Conservation (phyloP, 2,329 filamentous ascomycete genomes). For the Hirsutella rhossiliensis region DNA sequence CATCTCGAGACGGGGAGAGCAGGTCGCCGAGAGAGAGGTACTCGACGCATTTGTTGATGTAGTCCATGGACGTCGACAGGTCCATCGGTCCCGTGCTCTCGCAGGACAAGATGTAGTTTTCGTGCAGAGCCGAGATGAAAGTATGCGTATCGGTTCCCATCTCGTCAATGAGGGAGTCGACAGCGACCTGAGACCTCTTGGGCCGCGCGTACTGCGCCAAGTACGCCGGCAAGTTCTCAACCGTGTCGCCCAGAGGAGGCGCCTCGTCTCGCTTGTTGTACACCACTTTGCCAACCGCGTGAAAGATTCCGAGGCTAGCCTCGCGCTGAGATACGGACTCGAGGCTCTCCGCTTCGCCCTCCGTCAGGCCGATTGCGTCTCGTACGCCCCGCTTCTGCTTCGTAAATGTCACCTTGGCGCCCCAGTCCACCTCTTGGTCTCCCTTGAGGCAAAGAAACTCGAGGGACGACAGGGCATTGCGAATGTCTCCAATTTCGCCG, state of each 20-base stretch:
- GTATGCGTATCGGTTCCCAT: conserved; percentile 86
- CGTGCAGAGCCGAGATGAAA: conserved; percentile 81
- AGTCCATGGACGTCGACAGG: conserved; percentile 55
- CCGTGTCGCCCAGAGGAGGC: conserved; percentile 25
- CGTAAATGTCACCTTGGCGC: conserved; percentile 58
- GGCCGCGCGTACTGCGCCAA: conserved; percentile 45
- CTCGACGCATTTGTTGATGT: conserved; percentile 75
- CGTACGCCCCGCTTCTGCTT: conserved; percentile 53
- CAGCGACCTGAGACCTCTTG: conserved; percentile 50
- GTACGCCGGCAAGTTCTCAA: conserved; percentile 47
- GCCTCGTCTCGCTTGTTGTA: conserved; percentile 79
- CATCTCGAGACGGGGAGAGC: conserved; percentile 60
- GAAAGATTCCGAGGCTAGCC: conserved; percentile 85
- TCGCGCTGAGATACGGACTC: conserved; percentile 78
- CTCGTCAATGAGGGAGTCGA: conserved; percentile 78
- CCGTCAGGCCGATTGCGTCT: conserved; percentile 50
- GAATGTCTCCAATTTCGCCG: conserved; percentile 80
- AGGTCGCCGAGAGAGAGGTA: conserved; percentile 80
- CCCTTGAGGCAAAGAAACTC: conserved; percentile 85
- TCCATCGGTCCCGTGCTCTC: conserved; percentile 39
- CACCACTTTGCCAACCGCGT: conserved; percentile 88
- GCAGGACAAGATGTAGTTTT: conserved; percentile 87
- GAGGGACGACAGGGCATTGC: conserved; percentile 82
- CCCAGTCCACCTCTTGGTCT: conserved; percentile 63
- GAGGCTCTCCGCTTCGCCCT: conserved; percentile 67